Conservation (phyloP, 176 grass and related monocot genomes). For the Cymbopogon citratus region DNA sequence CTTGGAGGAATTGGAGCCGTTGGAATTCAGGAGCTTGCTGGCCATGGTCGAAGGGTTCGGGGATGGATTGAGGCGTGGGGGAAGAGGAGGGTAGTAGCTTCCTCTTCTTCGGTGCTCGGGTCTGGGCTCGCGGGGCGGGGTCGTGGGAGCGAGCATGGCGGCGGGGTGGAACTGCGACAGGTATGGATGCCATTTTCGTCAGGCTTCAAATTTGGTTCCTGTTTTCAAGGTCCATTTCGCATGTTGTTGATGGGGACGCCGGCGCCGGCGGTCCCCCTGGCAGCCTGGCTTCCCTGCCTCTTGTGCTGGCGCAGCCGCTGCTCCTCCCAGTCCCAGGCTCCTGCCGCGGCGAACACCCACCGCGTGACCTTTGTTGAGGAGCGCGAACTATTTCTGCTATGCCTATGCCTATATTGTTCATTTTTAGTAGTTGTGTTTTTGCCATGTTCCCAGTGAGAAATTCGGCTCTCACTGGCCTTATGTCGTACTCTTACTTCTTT, state of each 20-base stretch:
- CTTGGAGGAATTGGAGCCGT: constrained; percentile 13
- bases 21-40: not conserved
- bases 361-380: not conserved
- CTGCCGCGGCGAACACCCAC: not conserved
- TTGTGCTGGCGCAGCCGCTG: not conserved
- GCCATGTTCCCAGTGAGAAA: not conserved
- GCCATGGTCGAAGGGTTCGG: constrained; percentile 41
- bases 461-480: not conserved
- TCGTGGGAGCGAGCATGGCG: not conserved
- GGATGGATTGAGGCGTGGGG: constrained; percentile 57
- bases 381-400: not conserved
- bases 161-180: constrained; percentile 25
- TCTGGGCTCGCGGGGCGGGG: not conserved
- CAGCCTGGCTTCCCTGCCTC: not conserved
- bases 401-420: not conserved
- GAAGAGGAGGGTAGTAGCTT: constrained; percentile 39
- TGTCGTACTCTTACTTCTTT: not conserved
- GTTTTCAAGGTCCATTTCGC: constrained; percentile 2
- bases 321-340: not conserved
- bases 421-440: not conserved
- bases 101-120: constrained; percentile 38
- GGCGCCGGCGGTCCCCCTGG: not conserved
- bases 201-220: not conserved
- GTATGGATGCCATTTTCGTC: constrained; percentile 30
- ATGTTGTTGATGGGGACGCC: not conserved